Base-by-base conservation (phyloP, 2,329 filamentous ascomycete genomes). In the Penicillium sp. region DNA sequence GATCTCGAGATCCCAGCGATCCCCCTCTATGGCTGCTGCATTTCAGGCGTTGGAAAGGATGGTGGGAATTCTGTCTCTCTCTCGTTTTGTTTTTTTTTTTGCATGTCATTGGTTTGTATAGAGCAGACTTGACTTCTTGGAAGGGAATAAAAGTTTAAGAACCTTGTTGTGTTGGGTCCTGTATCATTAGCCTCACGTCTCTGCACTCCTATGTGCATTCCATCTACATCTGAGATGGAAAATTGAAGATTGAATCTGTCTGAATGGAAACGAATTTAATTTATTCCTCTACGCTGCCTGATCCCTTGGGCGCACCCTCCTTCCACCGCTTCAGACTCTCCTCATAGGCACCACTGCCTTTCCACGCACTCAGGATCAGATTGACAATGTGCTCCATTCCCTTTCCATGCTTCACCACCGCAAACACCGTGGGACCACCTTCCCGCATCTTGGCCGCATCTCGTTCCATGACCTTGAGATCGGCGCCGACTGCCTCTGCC, bases 401-500 rank as follows among this genome's bases (percentile, higher is more conserved):
- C 51, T 90, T 85, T 2, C 84, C 83, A 71, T 90, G 85, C 81
- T 97, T 98, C n/a, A 98, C 90, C 73, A 95, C 89, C 0, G 90
- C 91, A 66, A 97, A 96, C 3, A 98, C 87, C 0, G 91, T 96
- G 4, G 93, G 93, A 0, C 93, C 93, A 2, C 90, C 91, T 70
- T 97, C 91, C 44, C 93, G 80, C 82, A 98, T 98, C 78, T 90
- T 91, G 60, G 88, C 79, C 11, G 90, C 86, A 72, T 97, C 93
- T 48, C 90, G 75, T 73, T 97, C 93, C 93, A 98, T 98, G 38
- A 98, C 88, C 18, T 73, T 79, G 58, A 98, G 67, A 69, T 97
- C 93, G 0, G 93, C 93, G 11, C 93, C 93, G 25, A 98, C 84
- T 5, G 87, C 82, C 71, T 90, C 85, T 0, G 93, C 90, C 56